These are phyloP conservation scores for Nasturtium officinale DNA, from an alignment of 345 rosid species.

Conservation along the genomic window DNA sequence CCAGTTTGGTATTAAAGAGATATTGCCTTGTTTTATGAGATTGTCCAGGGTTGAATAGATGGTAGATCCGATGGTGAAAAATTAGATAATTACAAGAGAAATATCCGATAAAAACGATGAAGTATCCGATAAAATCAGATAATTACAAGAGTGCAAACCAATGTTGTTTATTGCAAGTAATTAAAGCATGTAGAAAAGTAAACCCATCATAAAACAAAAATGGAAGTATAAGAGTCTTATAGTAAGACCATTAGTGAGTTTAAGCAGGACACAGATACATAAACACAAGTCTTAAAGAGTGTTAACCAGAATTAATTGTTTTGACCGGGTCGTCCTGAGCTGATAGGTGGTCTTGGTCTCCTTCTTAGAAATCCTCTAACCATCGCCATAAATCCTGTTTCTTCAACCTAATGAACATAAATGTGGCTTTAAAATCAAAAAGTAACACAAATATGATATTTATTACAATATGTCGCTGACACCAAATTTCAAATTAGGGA, in stretches of 20 bases:
- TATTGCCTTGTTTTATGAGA: too few relatives aligned
- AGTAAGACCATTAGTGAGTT: slow-evolving; percentile 2
- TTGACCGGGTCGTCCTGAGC: slow-evolving; percentile 41
- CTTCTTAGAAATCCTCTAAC: slow-evolving; percentile 10
- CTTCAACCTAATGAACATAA: slow-evolving; percentile 35
- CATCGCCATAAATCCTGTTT: slow-evolving; percentile 36
- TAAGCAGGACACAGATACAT: neutral
- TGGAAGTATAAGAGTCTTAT: neutral
- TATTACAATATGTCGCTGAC: neutral
- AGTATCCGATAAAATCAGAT: neutral
- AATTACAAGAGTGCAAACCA: slow-evolving; percentile 8
- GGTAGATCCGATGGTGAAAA: neutral
- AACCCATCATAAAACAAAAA: slow-evolving; percentile 1
- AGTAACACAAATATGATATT: neutral
- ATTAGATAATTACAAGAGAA: neutral
- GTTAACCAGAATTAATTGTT: slow-evolving; percentile 23
- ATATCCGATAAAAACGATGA: neutral
- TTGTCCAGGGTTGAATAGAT: neutral
- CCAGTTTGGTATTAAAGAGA: neutral
- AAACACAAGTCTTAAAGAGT: slow-evolving; percentile 3
- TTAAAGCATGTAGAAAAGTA: neutral
- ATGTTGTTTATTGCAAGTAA: neutral
- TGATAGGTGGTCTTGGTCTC: slow-evolving; percentile 33
- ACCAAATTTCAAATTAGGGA: neutral
- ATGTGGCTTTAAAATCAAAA: neutral